Evolutionary conservation across 2,329 filamentous ascomycete genomes (phyloP).

Genomic region (Purpureocillium takamizusanense): DNA sequence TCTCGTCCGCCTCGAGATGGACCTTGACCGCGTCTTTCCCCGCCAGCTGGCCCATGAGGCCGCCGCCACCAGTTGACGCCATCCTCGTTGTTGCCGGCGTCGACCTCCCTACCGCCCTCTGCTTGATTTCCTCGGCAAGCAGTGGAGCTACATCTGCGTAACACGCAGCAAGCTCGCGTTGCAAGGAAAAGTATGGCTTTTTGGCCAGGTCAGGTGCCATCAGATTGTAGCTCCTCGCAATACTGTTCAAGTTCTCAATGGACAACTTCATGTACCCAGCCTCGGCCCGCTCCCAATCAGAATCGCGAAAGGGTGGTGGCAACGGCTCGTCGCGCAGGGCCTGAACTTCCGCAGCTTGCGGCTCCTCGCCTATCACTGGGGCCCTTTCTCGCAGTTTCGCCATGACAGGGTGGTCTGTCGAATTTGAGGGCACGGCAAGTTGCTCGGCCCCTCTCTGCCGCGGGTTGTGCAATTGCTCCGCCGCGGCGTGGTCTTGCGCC

Average conservation of each 20-base stretch:
- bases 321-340: conserved; percentile 9
- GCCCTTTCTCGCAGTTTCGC: conserved; percentile 21
- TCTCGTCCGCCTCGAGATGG: conserved; percentile 65
- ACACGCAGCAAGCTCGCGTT: conserved; percentile 72
- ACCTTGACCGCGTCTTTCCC: conserved; percentile 41
- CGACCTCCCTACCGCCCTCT: conserved; percentile 45
- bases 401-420: conserved; percentile 40
- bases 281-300: conserved; percentile 66
- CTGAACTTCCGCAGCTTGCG: background rate
- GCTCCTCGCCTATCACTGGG: conserved; percentile 6
- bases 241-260: conserved; percentile 66
- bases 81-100: conserved; percentile 16
- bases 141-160: conserved; percentile 79
- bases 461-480: conserved; percentile 61
- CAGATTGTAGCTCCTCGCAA: conserved; percentile 85
- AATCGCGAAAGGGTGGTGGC: conserved; percentile 64
- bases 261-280: conserved; percentile 66
- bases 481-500: conserved; percentile 65
- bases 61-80: conserved; percentile 25
- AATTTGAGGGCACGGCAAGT: conserved; percentile 35
- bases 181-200: conserved; percentile 81
- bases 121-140: conserved; percentile 62
- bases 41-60: conserved; percentile 53
- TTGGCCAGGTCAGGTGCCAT: conserved; percentile 89
- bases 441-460: conserved; percentile 31